Conservation (phyloP, 2,329 filamentous ascomycete genomes). For the Aspergillus neotritici region DNA sequence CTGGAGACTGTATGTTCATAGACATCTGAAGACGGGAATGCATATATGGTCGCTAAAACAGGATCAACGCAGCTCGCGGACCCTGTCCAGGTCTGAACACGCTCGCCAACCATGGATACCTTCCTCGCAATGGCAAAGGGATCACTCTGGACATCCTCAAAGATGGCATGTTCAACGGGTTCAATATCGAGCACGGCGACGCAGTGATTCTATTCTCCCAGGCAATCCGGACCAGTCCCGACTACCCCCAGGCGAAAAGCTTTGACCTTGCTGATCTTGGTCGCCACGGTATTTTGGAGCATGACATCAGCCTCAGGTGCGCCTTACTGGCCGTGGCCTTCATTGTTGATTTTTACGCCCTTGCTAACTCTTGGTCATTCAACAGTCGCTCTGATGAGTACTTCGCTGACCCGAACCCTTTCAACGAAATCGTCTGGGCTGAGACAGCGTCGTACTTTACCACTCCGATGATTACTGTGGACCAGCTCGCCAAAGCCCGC, state of each 20-base stretch:
- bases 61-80: slow-evolving; percentile 2
- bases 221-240: slow-evolving; percentile 6
- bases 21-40: no score
- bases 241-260: neutral
- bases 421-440: slow-evolving; percentile 13
- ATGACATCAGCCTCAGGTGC: slow-evolving; percentile 10
- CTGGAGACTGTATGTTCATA: slow-evolving; percentile 5
- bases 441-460: slow-evolving; percentile 12
- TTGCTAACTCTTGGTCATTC: neutral
- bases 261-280: slow-evolving; percentile 8
- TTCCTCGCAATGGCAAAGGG: slow-evolving; percentile 8
- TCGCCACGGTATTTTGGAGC: slow-evolving; percentile 7
- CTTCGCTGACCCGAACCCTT: slow-evolving; percentile 11
- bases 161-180: slow-evolving; percentile 9
- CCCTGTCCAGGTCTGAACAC: slow-evolving; percentile 12
- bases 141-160: slow-evolving; percentile 4
- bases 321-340: no score
- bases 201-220: slow-evolving; percentile 6
- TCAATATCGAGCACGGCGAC: slow-evolving; percentile 9
- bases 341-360: no score
- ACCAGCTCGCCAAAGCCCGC: slow-evolving; percentile 5
- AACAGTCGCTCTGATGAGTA: slow-evolving; percentile 11
- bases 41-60: no score
- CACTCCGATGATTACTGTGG: slow-evolving; percentile 6
- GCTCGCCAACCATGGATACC: slow-evolving; percentile 13